Conservation (phyloP, 495 filamentous ascomycete species). For the Penicillium paxilli region DNA sequence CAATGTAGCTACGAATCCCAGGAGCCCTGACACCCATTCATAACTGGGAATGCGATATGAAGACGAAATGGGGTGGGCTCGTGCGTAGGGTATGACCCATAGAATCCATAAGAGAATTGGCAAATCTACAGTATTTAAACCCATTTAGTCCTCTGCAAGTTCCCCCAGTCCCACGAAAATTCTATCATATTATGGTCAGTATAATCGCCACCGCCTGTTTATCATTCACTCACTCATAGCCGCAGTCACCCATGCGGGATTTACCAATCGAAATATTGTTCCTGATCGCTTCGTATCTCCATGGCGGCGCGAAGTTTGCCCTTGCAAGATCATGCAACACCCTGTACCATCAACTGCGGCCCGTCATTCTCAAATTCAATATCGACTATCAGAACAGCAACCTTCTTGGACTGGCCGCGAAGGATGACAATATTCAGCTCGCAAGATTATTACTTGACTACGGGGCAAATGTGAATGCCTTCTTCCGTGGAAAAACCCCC, state of each 20-base stretch:
- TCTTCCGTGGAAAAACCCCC: conserved; percentile 6
- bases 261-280: background rate
- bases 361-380: background rate
- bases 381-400: conserved; percentile 11
- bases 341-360: background rate
- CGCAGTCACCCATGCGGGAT: background rate
- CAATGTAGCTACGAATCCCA: background rate
- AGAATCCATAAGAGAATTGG: no score
- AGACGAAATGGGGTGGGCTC: no score
- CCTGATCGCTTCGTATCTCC: background rate
- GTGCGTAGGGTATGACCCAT: no score
- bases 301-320: background rate
- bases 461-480: conserved; percentile 10
- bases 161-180: no score
- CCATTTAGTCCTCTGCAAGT: no score
- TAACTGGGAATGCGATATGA: no score
- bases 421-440: conserved; percentile 7
- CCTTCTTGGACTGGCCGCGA: conserved; percentile 9
- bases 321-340: background rate
- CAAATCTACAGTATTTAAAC: no score
- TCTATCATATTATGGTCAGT: background rate
- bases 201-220: no score
- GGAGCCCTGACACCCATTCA: no score
- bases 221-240: background rate
- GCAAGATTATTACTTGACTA: conserved; percentile 3